Evolutionary conservation across 495 filamentous ascomycete genomes (phyloP), one percentile per base, ranked within the genome.

Genomic region (Neurospora sp.): DNA sequence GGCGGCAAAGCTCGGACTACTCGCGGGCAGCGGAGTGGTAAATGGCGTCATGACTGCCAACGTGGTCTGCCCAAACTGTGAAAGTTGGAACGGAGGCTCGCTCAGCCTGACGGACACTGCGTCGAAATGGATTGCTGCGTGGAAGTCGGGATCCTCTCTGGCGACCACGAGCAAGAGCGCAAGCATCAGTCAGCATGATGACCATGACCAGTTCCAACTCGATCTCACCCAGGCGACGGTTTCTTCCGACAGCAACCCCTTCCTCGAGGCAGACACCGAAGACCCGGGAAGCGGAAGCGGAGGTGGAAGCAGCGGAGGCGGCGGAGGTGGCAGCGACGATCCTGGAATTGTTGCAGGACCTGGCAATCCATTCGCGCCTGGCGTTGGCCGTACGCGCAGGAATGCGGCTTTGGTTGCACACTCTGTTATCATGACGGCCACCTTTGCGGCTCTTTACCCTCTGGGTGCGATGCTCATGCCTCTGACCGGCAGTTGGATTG

Each of bases 121-220:
- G 8, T 85, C 86, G 22, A 76, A 80, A 14, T 95, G 91, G 88
- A 91, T 97, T 74, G 90, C 85, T 76, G 91, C 90, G 2, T 85
- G 86, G 78, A 89, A 88, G 71, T 75, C 79, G 14, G 91, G 93
- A 5, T 77, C 79, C 0, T 74, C 90, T 1, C 76, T 95, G 65
- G 82, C 87, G 41, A 87, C 88, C 12, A 82, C 85, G 12, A 84
- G 84, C 70, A 53, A 75, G 4, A 80, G 78, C 8, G 87, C 85
- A 0, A 71, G 69, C 16, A 89, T 96, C 72, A 39, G 48, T 10
- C 82, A 89, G 71, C 94, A 97, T 78, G 86, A 89, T 74, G 79
- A 76, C 27, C 79, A 84, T 35, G 82, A 84, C 0, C 53, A 73
- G n/a, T 92, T 91, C 76, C 73, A 70, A 0, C 83, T 92, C 72